Base-by-base conservation (phyloP, 1,284 basidiomycete species). In the Ganoderma resinaceum region DNA sequence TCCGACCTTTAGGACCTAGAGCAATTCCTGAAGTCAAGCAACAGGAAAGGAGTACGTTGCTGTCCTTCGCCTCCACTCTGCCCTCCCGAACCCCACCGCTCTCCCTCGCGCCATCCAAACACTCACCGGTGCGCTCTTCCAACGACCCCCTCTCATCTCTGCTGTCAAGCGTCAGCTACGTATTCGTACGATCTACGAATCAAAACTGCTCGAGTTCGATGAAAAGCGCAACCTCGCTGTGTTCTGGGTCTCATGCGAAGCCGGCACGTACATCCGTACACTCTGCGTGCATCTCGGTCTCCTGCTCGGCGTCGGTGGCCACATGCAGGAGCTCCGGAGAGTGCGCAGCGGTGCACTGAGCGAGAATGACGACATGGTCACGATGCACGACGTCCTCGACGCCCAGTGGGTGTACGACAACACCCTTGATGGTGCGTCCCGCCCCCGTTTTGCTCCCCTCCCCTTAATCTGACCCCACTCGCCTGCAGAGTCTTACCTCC, bases 371-470 rank as follows among this genome's bases (percentile, higher is more conserved):
- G 95, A 96, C 77, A 97, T 99, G 77, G 98, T 99, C 69, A 98
- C 98, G 40, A 99, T 99, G 98, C 98, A 99, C 83, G 98, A 99
- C 80, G 97, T 99, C 40, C 84, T 99, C 82, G 98, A 99, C 80
- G 98, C 98, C 12, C 98, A 99, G 79, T 99, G 97, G 97, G 83
- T 94, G 77, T 99, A 98, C 81, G 98, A 99, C 82, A 99, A 98
- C 81, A 98, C 95, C n/a, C 89, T 97, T 62, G 98, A 99, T 82
- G 97, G 95, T 80, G 62, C 60, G 78, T 73, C 29, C 29, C 3
- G 29, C 40, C 61, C 29, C 31, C 61, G 58, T 52, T n/a, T n/a
- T 26, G 46, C 23, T 8, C n/a, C 1, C 52, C 0, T n/a, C 58
- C 49, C 18, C 55, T 62, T 60, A 43, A 35, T 38, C 53, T 62